Percentiles rank a stretch among this genome's conserved stretches.
Conservation (phyloP, 495 filamentous ascomycete genomes). For the Penicillium subrubescens region DNA sequence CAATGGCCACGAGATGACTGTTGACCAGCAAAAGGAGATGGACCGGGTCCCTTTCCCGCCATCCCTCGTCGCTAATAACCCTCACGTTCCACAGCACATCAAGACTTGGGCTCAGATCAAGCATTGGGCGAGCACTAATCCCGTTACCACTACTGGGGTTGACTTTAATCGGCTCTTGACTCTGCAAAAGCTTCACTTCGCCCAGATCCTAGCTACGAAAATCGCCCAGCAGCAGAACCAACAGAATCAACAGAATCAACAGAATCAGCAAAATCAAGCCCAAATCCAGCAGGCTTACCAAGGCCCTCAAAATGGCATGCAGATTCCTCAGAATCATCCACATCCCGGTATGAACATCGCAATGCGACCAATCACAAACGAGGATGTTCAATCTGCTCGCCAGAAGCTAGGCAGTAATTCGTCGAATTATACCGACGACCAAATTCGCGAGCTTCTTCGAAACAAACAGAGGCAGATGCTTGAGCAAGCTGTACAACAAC, state of each 20-base stretch:
- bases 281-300: slow-evolving; percentile 32
- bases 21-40: slow-evolving; percentile 50
- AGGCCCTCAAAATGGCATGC: slow-evolving; percentile 34
- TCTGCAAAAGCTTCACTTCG: slow-evolving; percentile 58
- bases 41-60: slow-evolving; percentile 46
- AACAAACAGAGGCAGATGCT: slow-evolving; percentile 38
- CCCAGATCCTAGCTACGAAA: slow-evolving; percentile 37
- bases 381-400: slow-evolving; percentile 51
- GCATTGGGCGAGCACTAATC: slow-evolving; percentile 56
- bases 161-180: slow-evolving; percentile 49
- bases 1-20: slow-evolving; percentile 45
- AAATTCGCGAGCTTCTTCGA: slow-evolving; percentile 48
- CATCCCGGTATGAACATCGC: slow-evolving; percentile 30
- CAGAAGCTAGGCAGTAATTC: slow-evolving; percentile 41
- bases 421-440: slow-evolving; percentile 52
- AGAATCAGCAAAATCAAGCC: slow-evolving; percentile 30
- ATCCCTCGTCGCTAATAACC: slow-evolving; percentile 36
- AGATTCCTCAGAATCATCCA: slow-evolving; percentile 40
- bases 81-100: slow-evolving; percentile 57
- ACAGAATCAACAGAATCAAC: not conserved
- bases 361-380: slow-evolving; percentile 41
- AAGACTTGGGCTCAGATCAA: slow-evolving; percentile 78
- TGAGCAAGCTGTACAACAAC: slow-evolving; percentile 35
- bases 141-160: slow-evolving; percentile 41
- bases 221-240: slow-evolving; percentile 10